Percentiles rank a stretch among this genome's conserved stretches.
These are phyloP conservation scores for Tylopilus sp. DNA, from an alignment of 768 basidiomycete genomes.

Conservation along the genomic window DNA sequence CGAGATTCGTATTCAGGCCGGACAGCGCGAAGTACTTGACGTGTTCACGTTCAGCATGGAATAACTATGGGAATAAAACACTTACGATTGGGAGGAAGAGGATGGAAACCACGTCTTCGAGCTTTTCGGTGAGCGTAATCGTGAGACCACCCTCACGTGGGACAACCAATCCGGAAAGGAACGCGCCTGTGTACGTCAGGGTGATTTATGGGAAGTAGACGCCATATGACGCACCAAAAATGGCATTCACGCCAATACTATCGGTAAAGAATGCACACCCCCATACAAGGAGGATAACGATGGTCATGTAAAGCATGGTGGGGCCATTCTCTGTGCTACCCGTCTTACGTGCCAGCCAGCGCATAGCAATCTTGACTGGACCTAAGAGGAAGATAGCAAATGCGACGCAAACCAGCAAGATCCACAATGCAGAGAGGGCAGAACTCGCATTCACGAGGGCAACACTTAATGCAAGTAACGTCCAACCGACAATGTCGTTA, in stretches of 20 bases:
- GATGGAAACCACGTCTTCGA: conserved; percentile 93
- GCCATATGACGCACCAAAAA: conserved; percentile 59
- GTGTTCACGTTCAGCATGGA: neutral
- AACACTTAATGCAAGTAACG: conserved; percentile 82
- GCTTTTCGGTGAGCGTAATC: conserved; percentile 82
- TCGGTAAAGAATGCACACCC: conserved; percentile 91
- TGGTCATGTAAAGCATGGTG: conserved; percentile 85
- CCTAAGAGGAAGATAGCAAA: conserved; percentile 79
- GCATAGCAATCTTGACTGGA: conserved; percentile 56
- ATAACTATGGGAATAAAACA: neutral
- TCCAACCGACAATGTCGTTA: conserved; percentile 87
- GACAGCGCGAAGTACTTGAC: conserved; percentile 89
- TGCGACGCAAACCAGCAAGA: conserved; percentile 74
- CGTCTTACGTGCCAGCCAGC: conserved; percentile 72
- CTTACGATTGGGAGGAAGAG: conserved; percentile 82
- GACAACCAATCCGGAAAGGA: conserved; percentile 76
- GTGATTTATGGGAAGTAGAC: neutral
- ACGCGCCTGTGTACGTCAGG: conserved; percentile 51
- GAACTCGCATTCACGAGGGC: conserved; percentile 88
- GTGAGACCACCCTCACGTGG: conserved; percentile 87
- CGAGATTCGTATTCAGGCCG: conserved; percentile 86
- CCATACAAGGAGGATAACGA: conserved; percentile 76
- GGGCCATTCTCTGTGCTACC: conserved; percentile 83
- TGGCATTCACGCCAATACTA: conserved; percentile 86
- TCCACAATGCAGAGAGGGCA: conserved; percentile 82